Base-by-base conservation (phyloP, 1,139 yeast species). In the Geotrichum fermentans region DNA sequence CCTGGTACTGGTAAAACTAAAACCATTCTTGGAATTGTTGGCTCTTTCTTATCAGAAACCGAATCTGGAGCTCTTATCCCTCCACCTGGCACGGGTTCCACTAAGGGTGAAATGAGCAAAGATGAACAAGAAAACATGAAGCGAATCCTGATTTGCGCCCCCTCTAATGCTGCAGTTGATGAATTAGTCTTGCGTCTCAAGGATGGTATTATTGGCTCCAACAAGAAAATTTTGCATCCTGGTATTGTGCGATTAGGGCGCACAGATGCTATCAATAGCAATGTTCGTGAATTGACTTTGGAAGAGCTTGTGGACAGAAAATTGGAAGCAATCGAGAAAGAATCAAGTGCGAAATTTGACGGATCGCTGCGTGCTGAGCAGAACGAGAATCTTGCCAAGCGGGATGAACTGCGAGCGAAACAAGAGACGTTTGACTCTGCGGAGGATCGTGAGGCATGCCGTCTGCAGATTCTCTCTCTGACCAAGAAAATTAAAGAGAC, bases 1-100 rank as follows among this genome's bases (percentile, higher is more conserved):
- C 97, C 97, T 0, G 97, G 97, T 68, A 92, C 98, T 0, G 98
- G 98, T 71, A 94, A 94, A 65, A 94, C 99, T 1, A 94, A 92
- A 63, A 94, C 99, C 0, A 92, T 94, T 69, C 67, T 94, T 39
- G 97, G 97, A 22, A 83, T 92, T 49, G 80, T 92, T 39, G 97
- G 97, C 0, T 80, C 87, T 50, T 78, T 82, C 51, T 67, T 90
- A 51, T 73, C 83, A 0, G 61, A 65, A 16, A 10, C 8, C 10
- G 28, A 24, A 10, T 73, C 75, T 0, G 70, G 68, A 0, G 60
- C 56, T 17, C 53, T 55, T 34, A 33, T 49, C 38, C 57, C 66
- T 0, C 26, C 52, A 51, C 73, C 77, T 13, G 58, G 62, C 1
- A 60, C 69, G 2, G 4, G 54, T 47, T n/a, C n/a, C n/a, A n/a